These are phyloP conservation scores for Cryptosporidium sp. DNA, from an alignment of 169 alveolate genomes.

Conservation along the genomic window DNA sequence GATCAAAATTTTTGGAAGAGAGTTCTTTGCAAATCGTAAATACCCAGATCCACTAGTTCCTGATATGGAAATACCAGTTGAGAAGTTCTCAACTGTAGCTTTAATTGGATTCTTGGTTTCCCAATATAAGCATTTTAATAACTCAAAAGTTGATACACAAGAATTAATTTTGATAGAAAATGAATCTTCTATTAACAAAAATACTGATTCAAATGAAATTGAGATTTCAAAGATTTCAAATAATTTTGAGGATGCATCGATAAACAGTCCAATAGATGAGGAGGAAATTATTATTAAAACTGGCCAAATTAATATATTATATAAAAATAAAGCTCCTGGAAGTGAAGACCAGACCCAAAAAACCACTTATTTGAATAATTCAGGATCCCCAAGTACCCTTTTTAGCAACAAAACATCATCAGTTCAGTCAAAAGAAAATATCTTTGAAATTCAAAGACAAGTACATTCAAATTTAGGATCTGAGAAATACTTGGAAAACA, in stretches of 20 bases:
- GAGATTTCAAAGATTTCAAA: not conserved
- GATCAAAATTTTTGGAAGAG: conserved; percentile 54
- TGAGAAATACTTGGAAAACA: not conserved
- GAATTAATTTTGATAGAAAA: conserved; percentile 22
- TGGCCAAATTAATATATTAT: not conserved
- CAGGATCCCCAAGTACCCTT: not conserved
- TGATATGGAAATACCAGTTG: conserved; percentile 19
- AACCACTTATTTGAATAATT: conserved; percentile 4
- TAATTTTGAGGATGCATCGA: conserved; percentile 41
- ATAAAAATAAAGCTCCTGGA: not conserved
- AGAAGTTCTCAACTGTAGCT: conserved; percentile 62
- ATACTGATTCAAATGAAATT: not conserved
- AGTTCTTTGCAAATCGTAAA: conserved; percentile 37
- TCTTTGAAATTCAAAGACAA: not conserved
- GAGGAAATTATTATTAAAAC: conserved; percentile 23
- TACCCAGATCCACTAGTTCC: conserved; percentile 56
- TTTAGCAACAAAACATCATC: conserved; percentile 13
- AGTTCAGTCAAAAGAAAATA: not conserved
- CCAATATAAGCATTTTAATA: not conserved
- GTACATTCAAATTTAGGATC: not conserved
- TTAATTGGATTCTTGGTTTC: conserved; percentile 45
- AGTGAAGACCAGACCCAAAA: conserved; percentile 28
- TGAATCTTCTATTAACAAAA: not conserved
- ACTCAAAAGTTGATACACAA: not conserved
- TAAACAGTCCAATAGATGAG: conserved; percentile 39